Base-by-base conservation (phyloP, 2,329 filamentous ascomycete species). In the Dissoconium aciculare region DNA sequence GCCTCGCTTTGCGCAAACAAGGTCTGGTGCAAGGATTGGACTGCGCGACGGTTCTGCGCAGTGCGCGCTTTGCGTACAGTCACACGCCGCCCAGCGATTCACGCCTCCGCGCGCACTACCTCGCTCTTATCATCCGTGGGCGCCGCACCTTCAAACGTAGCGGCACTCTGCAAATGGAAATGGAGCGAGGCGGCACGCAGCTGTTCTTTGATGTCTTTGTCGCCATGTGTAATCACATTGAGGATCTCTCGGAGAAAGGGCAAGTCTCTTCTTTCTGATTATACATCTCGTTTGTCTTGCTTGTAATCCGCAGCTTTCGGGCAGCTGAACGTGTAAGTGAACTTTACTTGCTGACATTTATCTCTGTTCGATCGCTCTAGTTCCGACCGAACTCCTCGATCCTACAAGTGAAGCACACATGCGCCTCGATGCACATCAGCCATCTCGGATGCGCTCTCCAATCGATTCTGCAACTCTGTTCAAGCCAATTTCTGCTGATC, bases 151-250 rank as follows among this genome's bases (percentile, higher is more conserved):
- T 95, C 62, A 94, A 93, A 77, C 76, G 80, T 62, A 93, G 84
- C 66, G 85, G 85, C 62, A 94, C 85, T 60, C 92, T 94, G 84
- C 85, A 94, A 71, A 78, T 80, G 65, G 85, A 94, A 67, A 94
- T 95, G 85, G 82, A 93, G 67, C 74, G 74, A 59, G 84, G 85
- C 57, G 84, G 69, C 62, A 49, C 47, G 34, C 85, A 85, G 69
- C 69, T 94, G 63, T 94, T 89, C 70, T 95, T 95, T 64, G 85
- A 94, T 69, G 67, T 95, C 60, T 95, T 94, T 59, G 85, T 94
- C 55, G 85, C 85, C 51, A 81, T 94, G 78, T 92, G 83, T 69
- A 94, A 93, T 64, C 85, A 93, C 66, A 78, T 94, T 53, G 85
- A 94, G 70, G 85, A 94, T 60, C 74, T 94, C 62, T 78, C 82